Evolutionary conservation across 495 filamentous ascomycete species (phyloP).

Genomic region (Apiosordaria backusii): DNA sequence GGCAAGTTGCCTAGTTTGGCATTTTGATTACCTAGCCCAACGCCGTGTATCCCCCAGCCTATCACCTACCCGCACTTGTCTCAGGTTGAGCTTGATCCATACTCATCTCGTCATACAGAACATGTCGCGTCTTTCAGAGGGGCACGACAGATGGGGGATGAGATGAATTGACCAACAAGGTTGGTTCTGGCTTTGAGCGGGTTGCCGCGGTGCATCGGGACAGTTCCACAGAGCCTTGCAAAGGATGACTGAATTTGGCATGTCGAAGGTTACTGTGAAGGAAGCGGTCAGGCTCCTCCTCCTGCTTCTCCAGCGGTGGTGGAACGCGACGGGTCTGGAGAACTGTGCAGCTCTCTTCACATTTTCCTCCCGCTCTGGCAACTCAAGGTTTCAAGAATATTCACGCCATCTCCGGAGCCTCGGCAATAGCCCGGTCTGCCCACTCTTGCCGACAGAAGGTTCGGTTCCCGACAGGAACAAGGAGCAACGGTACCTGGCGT

Average conservation of each 20-base stretch:
- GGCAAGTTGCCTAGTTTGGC: background rate
- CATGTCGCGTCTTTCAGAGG: background rate
- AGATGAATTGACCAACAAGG: no score
- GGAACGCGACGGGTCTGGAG: background rate
- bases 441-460: no score
- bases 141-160: background rate
- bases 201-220: background rate
- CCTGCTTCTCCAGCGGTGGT: background rate
- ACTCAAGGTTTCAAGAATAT: background rate
- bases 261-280: background rate
- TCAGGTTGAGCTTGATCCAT: background rate
- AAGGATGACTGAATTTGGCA: background rate
- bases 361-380: no score
- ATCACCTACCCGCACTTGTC: background rate
- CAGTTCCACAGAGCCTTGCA: background rate
- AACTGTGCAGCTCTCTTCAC: background rate
- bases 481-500: background rate
- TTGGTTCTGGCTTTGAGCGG: background rate
- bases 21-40: background rate
- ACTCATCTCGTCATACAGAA: background rate
- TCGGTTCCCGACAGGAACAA: background rate
- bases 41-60: conserved; percentile 11
- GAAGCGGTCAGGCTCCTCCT: background rate
- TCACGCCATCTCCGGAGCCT: background rate
- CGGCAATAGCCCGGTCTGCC: background rate